These are phyloP conservation scores for Globisporangium canariense DNA, from an alignment of 352 stramenopile genomes.

Conservation along the genomic window DNA sequence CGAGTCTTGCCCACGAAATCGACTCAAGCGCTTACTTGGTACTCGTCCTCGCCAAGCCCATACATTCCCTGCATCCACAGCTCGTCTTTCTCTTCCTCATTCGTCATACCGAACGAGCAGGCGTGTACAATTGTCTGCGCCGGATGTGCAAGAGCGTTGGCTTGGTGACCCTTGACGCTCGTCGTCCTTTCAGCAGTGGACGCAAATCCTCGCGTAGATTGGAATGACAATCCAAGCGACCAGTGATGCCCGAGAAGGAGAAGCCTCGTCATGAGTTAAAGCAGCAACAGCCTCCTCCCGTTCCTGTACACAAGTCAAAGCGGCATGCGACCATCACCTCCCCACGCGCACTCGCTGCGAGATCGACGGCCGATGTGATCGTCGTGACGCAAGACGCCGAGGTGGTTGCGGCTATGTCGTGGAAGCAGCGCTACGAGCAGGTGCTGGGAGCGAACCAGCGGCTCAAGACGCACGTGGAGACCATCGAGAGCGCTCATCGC, in stretches of 20 bases:
- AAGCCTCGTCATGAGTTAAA: neutral
- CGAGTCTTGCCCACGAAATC: too few relatives aligned
- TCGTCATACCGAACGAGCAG: too few relatives aligned
- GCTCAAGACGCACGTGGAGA: slow-evolving; percentile 28
- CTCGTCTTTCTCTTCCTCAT: too few relatives aligned
- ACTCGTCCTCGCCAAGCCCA: too few relatives aligned
- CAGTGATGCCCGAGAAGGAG: neutral
- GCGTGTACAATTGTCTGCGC: too few relatives aligned
- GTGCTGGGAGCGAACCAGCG: slow-evolving; percentile 30
- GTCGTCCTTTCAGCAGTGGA: too few relatives aligned
- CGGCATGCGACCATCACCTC: slow-evolving; percentile 10
- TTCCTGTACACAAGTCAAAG: neutral
- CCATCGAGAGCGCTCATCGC: slow-evolving; percentile 36
- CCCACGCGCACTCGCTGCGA: slow-evolving; percentile 3
- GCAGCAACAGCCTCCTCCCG: neutral
- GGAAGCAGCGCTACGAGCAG: slow-evolving; percentile 41
- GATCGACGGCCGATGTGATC: slow-evolving; percentile 22
- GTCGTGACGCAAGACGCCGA: slow-evolving; percentile 35
- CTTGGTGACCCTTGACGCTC: too few relatives aligned
- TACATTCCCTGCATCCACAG: too few relatives aligned
- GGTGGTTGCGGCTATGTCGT: slow-evolving; percentile 21
- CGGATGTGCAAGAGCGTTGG: too few relatives aligned
- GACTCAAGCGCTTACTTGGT: too few relatives aligned
- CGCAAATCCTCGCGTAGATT: too few relatives aligned
- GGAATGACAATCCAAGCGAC: too few relatives aligned